phyloP scores from a whole-genome alignment of 768 basidiomycete species.

The Candolleomyces aberdarensis region DNA sequence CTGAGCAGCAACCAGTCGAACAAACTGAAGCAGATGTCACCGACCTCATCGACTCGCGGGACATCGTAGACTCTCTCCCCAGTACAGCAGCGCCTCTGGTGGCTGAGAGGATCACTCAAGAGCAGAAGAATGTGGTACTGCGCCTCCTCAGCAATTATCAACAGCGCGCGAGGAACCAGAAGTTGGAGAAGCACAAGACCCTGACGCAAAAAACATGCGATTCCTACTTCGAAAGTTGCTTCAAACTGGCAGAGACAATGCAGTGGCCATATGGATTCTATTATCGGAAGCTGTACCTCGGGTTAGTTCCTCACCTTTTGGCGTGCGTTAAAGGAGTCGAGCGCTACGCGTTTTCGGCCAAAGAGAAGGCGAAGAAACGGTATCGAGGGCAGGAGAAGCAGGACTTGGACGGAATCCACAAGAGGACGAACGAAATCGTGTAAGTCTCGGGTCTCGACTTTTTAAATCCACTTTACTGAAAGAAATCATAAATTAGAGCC shows the following conservation, averaged over 20 bases:
- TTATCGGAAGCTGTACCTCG: constrained; percentile 19
- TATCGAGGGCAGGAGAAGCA: background rate
- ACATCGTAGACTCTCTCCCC: constrained; percentile 12
- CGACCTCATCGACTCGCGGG: constrained; percentile 16
- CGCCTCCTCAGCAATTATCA: constrained; percentile 10
- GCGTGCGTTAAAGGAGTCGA: constrained; percentile 16
- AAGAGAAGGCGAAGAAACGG: constrained; percentile 17
- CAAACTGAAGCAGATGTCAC: constrained; percentile 20
- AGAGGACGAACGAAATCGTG: background rate
- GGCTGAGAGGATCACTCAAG: background rate
- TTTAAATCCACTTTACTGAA: background rate
- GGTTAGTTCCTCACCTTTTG: constrained; percentile 19
- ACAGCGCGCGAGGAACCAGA: constrained; percentile 3
- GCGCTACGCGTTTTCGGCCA: background rate
- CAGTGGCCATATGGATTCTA: constrained; percentile 16
- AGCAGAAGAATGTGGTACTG: constrained; percentile 9
- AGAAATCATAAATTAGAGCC: background rate
- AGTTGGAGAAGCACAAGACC: constrained; percentile 8
- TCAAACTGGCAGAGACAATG: constrained; percentile 13
- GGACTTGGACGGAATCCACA: background rate
- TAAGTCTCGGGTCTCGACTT: background rate
- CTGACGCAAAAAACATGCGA: constrained; percentile 6
- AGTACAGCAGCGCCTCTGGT: constrained; percentile 9
- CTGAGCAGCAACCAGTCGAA: constrained; percentile 10
- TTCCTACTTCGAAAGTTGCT: constrained; percentile 13